Percentiles rank a stretch among this genome's conserved stretches.
Conservation (phyloP, 768 basidiomycete genomes). For the Heimioporus sp. region DNA sequence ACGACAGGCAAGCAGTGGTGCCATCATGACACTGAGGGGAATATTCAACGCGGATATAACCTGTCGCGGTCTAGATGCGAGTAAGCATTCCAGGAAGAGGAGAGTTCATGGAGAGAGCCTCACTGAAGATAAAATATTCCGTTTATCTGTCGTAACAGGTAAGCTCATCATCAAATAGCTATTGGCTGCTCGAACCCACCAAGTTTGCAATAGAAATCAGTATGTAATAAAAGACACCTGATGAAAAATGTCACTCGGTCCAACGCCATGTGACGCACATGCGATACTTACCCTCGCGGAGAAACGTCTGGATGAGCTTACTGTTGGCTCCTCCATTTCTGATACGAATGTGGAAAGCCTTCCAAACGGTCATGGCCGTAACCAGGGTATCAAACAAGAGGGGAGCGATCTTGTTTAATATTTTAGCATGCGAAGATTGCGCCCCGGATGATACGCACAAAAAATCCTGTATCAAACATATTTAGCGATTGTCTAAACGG, state of each 20-base stretch:
- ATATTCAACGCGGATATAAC: conserved; percentile 83
- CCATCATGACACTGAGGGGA: conserved; percentile 82
- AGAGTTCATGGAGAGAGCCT: conserved; percentile 18
- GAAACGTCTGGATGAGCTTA: conserved; percentile 78
- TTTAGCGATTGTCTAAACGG: conserved; percentile 3
- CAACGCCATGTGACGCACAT: background rate
- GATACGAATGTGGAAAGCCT: conserved; percentile 74
- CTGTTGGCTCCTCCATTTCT: conserved; percentile 75
- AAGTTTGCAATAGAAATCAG: conserved; percentile 85
- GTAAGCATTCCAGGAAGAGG: conserved; percentile 2
- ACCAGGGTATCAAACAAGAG: conserved; percentile 79
- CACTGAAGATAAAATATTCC: conserved; percentile 87
- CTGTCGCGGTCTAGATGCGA: conserved; percentile 61
- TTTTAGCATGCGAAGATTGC: conserved; percentile 3
- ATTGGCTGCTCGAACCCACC: conserved; percentile 29
- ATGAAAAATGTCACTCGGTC: background rate
- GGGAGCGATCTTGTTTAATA: conserved; percentile 63
- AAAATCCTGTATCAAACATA: conserved; percentile 43
- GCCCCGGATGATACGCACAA: conserved; percentile 39
- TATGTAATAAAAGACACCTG: conserved; percentile 79
- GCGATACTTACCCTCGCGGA: conserved; percentile 62
- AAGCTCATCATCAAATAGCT: conserved; percentile 1
- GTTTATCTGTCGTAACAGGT: conserved; percentile 48
- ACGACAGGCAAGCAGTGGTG: conserved; percentile 75
- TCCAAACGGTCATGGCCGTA: conserved; percentile 77